Conservation (phyloP, 352 stramenopile species). For the Phytophthora tentaculata region DNA sequence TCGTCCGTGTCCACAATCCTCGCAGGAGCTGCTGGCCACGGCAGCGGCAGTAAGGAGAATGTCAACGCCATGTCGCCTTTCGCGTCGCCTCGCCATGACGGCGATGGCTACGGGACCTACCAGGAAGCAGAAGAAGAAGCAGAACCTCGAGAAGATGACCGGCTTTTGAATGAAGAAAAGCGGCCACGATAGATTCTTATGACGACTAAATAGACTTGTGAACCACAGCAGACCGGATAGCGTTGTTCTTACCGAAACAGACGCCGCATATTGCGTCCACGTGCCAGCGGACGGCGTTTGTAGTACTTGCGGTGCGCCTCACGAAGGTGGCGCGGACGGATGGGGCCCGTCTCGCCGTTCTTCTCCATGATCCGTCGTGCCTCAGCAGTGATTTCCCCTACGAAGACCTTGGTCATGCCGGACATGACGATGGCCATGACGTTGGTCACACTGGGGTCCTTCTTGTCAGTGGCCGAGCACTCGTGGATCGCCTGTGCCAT, state of each 20-base stretch:
- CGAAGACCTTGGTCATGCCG: conserved; percentile 88
- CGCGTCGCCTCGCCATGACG: conserved; percentile 24
- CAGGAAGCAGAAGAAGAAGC: conserved; percentile 22
- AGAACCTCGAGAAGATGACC: conserved; percentile 39
- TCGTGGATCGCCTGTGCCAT: conserved; percentile 83
- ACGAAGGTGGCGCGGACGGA: conserved; percentile 74
- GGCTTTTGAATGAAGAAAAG: conserved; percentile 50
- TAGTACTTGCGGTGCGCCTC: conserved; percentile 89
- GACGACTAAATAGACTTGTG: conserved; percentile 47
- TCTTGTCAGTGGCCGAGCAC: conserved; percentile 61
- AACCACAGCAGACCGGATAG: conserved; percentile 15
- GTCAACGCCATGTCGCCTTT: conserved; percentile 39
- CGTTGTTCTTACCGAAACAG: conserved; percentile 48
- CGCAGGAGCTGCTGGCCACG: conserved; percentile 26
- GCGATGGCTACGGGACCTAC: conserved; percentile 35
- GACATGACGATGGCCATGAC: conserved; percentile 91
- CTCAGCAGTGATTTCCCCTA: conserved; percentile 81
- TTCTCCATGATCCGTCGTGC: conserved; percentile 83
- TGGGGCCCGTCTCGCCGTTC: conserved; percentile 76
- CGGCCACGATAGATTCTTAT: conserved; percentile 55
- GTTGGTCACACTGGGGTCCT: conserved; percentile 67
- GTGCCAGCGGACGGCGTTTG: conserved; percentile 67
- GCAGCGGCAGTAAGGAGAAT: conserved; percentile 47
- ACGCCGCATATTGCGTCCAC: conserved; percentile 63
- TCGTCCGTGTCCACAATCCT: conserved; percentile 46